A percentile compares a stretch with the other conserved stretches of the same genome.
Evolutionary conservation across 441 rosid genomes (phyloP).

Genomic region (Dalechampia spathulata): DNA sequence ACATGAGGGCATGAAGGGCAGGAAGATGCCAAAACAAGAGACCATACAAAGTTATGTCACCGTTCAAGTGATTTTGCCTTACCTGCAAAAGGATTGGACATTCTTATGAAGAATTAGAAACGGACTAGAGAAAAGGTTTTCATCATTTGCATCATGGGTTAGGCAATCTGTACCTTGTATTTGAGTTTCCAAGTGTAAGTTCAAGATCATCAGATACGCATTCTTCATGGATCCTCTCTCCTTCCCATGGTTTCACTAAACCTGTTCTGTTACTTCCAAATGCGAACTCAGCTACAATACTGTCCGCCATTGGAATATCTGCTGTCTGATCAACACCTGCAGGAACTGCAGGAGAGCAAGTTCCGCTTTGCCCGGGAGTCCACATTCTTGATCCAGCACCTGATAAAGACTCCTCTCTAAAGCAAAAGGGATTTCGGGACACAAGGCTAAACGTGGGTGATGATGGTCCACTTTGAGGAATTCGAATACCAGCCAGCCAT

Average conservation of each 20-base stretch:
- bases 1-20: conserved; percentile 8
- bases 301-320: conserved; percentile 80
- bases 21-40: conserved; percentile 16
- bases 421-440: conserved; percentile 58
- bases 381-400: conserved; percentile 73
- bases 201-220: conserved; percentile 83
- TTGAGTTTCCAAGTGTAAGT: conserved; percentile 84
- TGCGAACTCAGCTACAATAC: conserved; percentile 78
- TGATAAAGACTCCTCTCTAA: conserved; percentile 44
- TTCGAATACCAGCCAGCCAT: conserved; percentile 71
- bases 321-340: conserved; percentile 60
- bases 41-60: conserved; percentile 2
- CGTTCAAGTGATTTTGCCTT: no score
- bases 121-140: neutral
- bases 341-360: conserved; percentile 81
- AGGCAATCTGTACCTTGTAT: conserved; percentile 47
- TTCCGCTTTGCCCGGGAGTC: conserved; percentile 94
- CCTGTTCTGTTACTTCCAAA: conserved; percentile 58
- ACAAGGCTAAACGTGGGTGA: conserved; percentile 96
- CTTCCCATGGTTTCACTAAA: conserved; percentile 93
- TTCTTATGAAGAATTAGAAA: no score
- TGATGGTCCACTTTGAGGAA: conserved; percentile 81
- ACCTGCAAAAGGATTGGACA: no score
- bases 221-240: conserved; percentile 93
- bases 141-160: no score